phyloP scores from a whole-genome alignment of 192 early-diverging fungal species.

The Coemansia sp. region DNA sequence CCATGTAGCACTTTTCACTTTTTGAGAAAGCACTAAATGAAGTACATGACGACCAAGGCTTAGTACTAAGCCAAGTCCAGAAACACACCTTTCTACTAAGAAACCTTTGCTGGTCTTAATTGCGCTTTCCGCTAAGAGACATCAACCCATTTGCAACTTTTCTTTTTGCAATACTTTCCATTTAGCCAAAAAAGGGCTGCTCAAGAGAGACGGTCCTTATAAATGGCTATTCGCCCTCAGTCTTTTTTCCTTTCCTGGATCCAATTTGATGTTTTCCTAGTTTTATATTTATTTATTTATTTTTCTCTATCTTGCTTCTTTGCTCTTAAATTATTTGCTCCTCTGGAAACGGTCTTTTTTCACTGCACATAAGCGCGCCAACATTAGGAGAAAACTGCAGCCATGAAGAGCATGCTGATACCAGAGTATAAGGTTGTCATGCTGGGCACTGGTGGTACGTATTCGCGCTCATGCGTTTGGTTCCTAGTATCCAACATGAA shows the following conservation, averaged over 20 bases:
- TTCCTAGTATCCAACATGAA: too few species aligned
- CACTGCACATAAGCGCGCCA: neutral
- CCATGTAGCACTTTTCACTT: neutral
- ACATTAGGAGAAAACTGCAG: neutral
- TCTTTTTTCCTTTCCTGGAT: conserved; percentile 6
- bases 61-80: neutral
- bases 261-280: conserved; percentile 2
- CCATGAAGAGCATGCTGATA: conserved; percentile 43
- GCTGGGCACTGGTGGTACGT: conserved; percentile 85
- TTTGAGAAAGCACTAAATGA: neutral
- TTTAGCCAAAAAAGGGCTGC: too few species aligned
- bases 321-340: conserved; percentile 1
- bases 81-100: too few species aligned
- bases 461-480: neutral
- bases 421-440: conserved; percentile 97
- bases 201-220: neutral
- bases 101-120: too few species aligned
- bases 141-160: too few species aligned
- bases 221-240: neutral
- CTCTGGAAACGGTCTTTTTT: too few species aligned
- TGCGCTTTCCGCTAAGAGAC: too few species aligned
- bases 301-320: conserved; percentile 16
- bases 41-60: neutral
- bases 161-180: too few species aligned
- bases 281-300: conserved; percentile 6